phyloP scores from a whole-genome alignment of 805 yeast species.

The Suhomyces sp. region DNA sequence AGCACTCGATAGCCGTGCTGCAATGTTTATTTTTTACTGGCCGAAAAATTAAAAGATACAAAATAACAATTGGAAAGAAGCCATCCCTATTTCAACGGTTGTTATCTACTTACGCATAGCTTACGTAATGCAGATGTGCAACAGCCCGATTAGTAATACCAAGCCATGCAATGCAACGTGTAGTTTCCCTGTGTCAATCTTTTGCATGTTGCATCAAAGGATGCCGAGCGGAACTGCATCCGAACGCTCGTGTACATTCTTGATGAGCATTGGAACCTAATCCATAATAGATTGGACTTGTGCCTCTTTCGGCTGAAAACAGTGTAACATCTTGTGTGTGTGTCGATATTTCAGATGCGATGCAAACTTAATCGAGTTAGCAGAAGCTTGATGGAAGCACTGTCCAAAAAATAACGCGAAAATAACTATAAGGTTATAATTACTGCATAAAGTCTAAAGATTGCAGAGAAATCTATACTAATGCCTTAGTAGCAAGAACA shows the following conservation, averaged over 20 bases:
- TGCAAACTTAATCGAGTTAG: not conserved
- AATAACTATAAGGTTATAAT: not conserved
- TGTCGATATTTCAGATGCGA: not conserved
- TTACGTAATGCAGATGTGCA: not conserved
- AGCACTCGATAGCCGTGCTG: not conserved
- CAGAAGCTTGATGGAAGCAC: not conserved
- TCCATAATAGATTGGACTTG: not conserved
- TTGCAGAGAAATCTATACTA: not conserved
- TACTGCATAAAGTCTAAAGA: not conserved
- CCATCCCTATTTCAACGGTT: not conserved
- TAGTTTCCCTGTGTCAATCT: not conserved
- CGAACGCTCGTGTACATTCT: not conserved
- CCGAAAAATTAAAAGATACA: not conserved
- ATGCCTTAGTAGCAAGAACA: not conserved
- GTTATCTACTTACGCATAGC: not conserved
- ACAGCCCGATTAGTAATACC: not conserved
- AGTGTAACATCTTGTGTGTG: not conserved
- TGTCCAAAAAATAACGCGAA: not conserved
- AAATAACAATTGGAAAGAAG: not conserved
- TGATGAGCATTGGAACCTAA: not conserved
- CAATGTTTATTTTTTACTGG: not conserved
- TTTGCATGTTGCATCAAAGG: not conserved
- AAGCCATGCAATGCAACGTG: not conserved
- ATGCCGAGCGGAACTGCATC: not conserved
- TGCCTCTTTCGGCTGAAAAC: not conserved